Evolutionary conservation across 208 protist species (phyloP), one percentile per base, ranked within the genome.

Genomic region (Trypanosoma theileri): DNA sequence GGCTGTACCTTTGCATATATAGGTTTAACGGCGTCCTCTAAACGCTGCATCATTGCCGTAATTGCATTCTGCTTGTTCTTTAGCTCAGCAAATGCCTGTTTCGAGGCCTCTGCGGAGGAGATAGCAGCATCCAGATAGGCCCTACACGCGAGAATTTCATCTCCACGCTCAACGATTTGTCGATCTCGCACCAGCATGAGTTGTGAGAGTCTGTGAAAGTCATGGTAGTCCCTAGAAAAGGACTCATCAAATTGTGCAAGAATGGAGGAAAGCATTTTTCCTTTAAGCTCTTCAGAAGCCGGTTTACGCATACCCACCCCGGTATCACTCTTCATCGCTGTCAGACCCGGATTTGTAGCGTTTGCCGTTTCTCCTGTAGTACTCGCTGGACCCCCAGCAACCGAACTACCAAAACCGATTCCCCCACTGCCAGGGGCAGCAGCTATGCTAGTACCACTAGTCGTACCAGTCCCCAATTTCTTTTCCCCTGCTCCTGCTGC

Each of bases 21-120:
- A 6, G 88, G 84, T 56, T 88, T 66, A 22, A 94, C 80, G 12
- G 78, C 76, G 55, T 89, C 85, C 63, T 94, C 85, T 48, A 94
- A 51, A 40, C 79, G 66, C 24, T 90, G 75, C 56, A 94, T 57
- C 44, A 87, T 77, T 28, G 72, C 57, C 14, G 79, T 71, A 50
- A 92, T 80, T 12, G 66, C 60, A 12, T 48, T 44, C 51, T 94
- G 88, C 41, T 83, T 77, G 60, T 79, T 79, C 71, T 81, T 82
- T 35, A 79, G 79, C 45, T 86, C 77, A 8, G 67, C 55, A 46
- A 89, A 61, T 19, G 66, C 72, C 40, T 79, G 64, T 40, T 72
- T 72, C 10, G 84, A 77, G n/a, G 64, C 73, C 67, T 90, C 84
- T 19, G 80, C 83, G 40, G 72, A 73, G 0, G 76, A 63, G 28